phyloP scores from a whole-genome alignment of 495 filamentous ascomycete genomes.

The Rostrohypoxylon terebratum region DNA sequence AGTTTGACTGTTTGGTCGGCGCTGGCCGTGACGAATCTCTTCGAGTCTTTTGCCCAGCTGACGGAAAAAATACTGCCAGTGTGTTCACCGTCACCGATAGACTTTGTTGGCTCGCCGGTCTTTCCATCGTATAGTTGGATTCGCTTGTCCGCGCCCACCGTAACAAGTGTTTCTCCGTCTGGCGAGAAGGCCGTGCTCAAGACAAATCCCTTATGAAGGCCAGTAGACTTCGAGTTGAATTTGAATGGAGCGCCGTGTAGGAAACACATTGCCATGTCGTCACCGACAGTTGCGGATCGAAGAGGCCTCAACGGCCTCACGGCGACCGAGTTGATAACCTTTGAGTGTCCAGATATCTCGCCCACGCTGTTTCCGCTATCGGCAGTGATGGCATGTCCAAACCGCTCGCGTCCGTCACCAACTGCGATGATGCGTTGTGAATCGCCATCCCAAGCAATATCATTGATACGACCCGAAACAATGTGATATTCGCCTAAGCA shows the following conservation, averaged over 20 bases:
- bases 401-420: slow-evolving; percentile 92
- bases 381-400: slow-evolving; percentile 93
- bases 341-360: slow-evolving; percentile 90
- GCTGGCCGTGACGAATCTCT: slow-evolving; percentile 88
- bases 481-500: slow-evolving; percentile 86
- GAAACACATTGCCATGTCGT: slow-evolving; percentile 90
- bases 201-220: slow-evolving; percentile 87
- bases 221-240: slow-evolving; percentile 79
- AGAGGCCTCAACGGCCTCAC: slow-evolving; percentile 90
- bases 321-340: slow-evolving; percentile 88
- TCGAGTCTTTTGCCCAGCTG: slow-evolving; percentile 90
- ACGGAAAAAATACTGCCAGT: slow-evolving; percentile 93
- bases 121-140: slow-evolving; percentile 97
- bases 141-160: slow-evolving; percentile 86
- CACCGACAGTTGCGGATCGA: slow-evolving; percentile 88
- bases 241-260: slow-evolving; percentile 95
- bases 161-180: slow-evolving; percentile 84
- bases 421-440: slow-evolving; percentile 96
- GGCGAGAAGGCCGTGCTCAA: slow-evolving; percentile 91
- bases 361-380: slow-evolving; percentile 97
- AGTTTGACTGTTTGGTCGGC: slow-evolving; percentile 92
- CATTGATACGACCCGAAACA: slow-evolving; percentile 93
- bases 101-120: slow-evolving; percentile 81
- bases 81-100: slow-evolving; percentile 84
- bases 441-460: slow-evolving; percentile 97